These are phyloP conservation scores for Suillus americanus DNA, from an alignment of 768 basidiomycete genomes.

Conservation along the genomic window DNA sequence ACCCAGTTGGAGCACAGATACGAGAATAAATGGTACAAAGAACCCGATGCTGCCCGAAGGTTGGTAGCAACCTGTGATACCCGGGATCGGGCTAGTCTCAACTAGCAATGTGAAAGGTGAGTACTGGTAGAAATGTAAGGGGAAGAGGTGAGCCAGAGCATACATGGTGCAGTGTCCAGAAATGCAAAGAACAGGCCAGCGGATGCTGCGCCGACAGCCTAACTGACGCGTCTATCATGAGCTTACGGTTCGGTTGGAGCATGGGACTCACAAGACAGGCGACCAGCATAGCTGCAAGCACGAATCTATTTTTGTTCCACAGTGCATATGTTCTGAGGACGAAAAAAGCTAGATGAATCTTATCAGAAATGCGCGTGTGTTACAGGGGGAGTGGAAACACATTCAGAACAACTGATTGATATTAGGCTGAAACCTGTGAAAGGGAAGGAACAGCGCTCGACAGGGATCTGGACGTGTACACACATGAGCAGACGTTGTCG, in stretches of 20 bases:
- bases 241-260: too few relatives aligned
- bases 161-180: too few relatives aligned
- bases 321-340: neutral
- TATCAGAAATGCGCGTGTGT: neutral
- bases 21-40: neutral
- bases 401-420: neutral
- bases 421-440: neutral
- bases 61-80: neutral
- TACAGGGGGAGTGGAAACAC: neutral
- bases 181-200: too few relatives aligned
- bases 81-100: neutral
- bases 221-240: neutral
- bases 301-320: neutral
- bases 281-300: neutral
- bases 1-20: neutral
- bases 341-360: neutral
- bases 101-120: neutral
- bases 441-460: neutral
- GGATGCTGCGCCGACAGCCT: neutral
- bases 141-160: too few relatives aligned
- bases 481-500: neutral
- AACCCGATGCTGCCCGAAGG: neutral
- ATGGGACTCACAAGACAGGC: neutral
- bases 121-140: neutral
- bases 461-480: neutral